Base-by-base conservation (phyloP, 805 yeast species). In the Saccharomycopsis fibuligera region DNA sequence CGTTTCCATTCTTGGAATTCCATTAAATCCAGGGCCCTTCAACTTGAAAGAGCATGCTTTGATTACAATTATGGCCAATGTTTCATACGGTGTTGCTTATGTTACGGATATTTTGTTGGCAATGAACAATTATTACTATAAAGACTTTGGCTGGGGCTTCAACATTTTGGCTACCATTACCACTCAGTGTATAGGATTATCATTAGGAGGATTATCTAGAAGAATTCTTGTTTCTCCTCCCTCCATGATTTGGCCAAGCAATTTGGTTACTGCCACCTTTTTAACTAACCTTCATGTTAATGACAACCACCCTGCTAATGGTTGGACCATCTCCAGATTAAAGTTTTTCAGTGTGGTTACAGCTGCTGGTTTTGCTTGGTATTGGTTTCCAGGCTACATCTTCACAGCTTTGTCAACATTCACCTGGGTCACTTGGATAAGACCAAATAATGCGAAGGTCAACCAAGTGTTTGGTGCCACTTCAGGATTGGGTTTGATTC, bases 221-320 rank as follows among this genome's bases (percentile, higher is more conserved):
- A 71, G 75, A 54, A 66, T 79, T 31, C 68, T 83, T 51, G 81
- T 83, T n/a, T 74, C 74, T 47, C 83, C 87, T 4, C 72, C 81
- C 4, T 67, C 77, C 12, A 75, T 80, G 62, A 71, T 82, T 44
- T 84, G 90, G 90, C 91, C 91, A 4, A 62, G 75, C 2, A 74
- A 73, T 58, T 68, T 84, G 59, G 84, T 81, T 44, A 69, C 80
- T 2, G 58, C 77, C 23, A 78, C 84, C 19, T 72, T 80, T 54
- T 69, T 76, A 66, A 67, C 76, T 58, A 70, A 73, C 63, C 67
- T 80, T 63, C 72, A 68, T 63, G 51, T 70, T 58, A 65, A 73
- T 53, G 68, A 64, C 25, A 73, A 74, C 61, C 76, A 77, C 58
- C 45, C 51, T 10, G 62, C 65, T 5, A 65, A 77, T 53, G 82